These are phyloP conservation scores for Cinchona pubescens DNA, from an alignment of 257 asterid genomes.

Conservation along the genomic window DNA sequence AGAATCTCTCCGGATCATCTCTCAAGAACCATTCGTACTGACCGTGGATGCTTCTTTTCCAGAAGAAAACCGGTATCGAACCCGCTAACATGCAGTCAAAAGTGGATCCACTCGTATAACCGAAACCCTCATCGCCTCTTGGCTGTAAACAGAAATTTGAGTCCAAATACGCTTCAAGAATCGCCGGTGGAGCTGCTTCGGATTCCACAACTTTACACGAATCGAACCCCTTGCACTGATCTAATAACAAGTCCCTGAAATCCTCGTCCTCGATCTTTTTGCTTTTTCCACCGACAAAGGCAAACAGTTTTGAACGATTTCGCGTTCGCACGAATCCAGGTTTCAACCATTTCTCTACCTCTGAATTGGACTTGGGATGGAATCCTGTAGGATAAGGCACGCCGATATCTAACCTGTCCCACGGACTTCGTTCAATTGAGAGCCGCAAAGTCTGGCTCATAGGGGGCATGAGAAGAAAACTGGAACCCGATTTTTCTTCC, in stretches of 20 bases:
- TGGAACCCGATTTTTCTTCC: conserved; percentile 65
- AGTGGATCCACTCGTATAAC: conserved; percentile 52
- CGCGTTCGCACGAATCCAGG: conserved; percentile 40
- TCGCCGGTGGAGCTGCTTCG: conserved; percentile 37
- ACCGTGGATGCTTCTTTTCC: conserved; percentile 48
- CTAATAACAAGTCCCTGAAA: conserved; percentile 41
- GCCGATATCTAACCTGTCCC: conserved; percentile 65
- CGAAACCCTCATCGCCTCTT: conserved; percentile 70
- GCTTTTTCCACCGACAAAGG: conserved; percentile 52
- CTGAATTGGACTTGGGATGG: conserved; percentile 60
- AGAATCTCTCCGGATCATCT: conserved; percentile 65
- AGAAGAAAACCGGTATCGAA: conserved; percentile 68
- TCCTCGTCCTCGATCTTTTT: conserved; percentile 44
- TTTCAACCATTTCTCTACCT: conserved; percentile 52
- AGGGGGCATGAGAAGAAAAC: conserved; percentile 58
- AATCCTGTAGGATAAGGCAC: conserved; percentile 93
- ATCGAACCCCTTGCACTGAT: conserved; percentile 45
- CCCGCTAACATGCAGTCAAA: conserved; percentile 89
- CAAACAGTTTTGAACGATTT: conserved; percentile 45
- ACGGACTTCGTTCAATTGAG: conserved; percentile 62
- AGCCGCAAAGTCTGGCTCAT: conserved; percentile 60
- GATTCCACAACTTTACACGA: conserved; percentile 49
- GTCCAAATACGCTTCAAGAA: conserved; percentile 41
- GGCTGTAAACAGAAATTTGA: conserved; percentile 82
- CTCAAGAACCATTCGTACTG: conserved; percentile 82